Base-by-base conservation (phyloP, 2,329 filamentous ascomycete species). In the Aspergillus sp. region DNA sequence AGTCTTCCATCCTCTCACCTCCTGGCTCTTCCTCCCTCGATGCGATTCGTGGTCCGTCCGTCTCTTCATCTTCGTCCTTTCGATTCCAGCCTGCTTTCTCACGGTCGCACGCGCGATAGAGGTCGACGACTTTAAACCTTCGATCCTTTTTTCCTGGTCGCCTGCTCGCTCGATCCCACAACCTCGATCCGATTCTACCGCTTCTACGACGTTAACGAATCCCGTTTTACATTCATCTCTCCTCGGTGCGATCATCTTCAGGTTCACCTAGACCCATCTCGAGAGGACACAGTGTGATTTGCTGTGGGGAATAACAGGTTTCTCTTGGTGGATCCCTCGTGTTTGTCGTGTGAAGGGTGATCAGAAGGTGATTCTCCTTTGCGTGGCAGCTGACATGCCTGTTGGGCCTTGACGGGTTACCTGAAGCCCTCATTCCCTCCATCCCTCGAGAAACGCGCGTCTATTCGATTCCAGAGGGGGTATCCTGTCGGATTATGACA, bases 401-500 rank as follows among this genome's bases (percentile, higher is more conserved):
- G 43, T 50, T 51, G 44, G 47, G 45, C 43, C 47, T 40, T 48
- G 54, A 50, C 43, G 41, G 47, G 44, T 50, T 44, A 39, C 42
- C 43, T 43, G 38, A 44, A 44, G 45, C 41, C 45, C 43, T 36
- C 38, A 37, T 38, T 33, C 43, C 37, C 32, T 40, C 47, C 19
- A 45, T 47, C 44, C 44, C 47, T 51, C 49, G 42, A 48, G 47
- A 47, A 47, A 46, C 49, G 50, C 48, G 48, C 50, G 50, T 53
- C 53, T 57, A 54, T 51, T 55, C 37, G 30, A 26, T 49, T 57
- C 57, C 45, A 59, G 68, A 70, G 67, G 70, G 67, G 69, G 67
- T 66, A 60, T 60, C 66, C 69, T 73, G 72, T 72, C 72, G 58
- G 70, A 74, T 67, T 74, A 75, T 75, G 72, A 74, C 72, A 73